Percentiles rank a stretch among this genome's conserved stretches.
Conservation (phyloP, 352 stramenopile genomes). For the Phytopythium litorale region DNA sequence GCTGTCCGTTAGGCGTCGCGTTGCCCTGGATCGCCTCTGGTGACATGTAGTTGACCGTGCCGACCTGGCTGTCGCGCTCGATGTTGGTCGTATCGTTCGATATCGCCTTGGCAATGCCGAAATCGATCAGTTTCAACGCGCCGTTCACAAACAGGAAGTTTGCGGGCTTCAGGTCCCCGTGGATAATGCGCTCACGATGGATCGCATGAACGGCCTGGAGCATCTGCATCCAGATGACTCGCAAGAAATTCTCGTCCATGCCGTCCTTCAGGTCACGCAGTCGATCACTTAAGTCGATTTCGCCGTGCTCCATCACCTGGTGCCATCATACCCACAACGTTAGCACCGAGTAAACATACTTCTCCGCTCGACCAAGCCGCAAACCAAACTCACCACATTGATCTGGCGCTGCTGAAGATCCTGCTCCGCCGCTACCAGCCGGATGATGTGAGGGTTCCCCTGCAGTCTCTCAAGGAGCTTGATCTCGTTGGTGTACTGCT, state of each 20-base stretch:
- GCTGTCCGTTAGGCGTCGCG: constrained; percentile 37
- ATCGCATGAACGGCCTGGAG: constrained; percentile 96
- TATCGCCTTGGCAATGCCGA: constrained; percentile 98
- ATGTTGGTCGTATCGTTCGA: constrained; percentile 97
- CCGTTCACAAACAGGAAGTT: constrained; percentile 98
- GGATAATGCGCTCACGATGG: constrained; percentile 95
- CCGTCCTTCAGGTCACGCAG: constrained; percentile 74
- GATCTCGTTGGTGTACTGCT: constrained; percentile 98
- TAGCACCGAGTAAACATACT: background rate
- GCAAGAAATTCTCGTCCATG: constrained; percentile 97
- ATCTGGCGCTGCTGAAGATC: constrained; percentile 78
- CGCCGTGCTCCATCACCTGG: constrained; percentile 96
- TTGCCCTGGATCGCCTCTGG: constrained; percentile 89
- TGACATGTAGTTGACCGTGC: constrained; percentile 97
- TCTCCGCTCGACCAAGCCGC: background rate
- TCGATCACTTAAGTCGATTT: constrained; percentile 96
- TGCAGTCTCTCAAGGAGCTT: constrained; percentile 90
- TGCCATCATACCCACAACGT: background rate
- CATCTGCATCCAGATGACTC: constrained; percentile 99
- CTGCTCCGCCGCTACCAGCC: constrained; percentile 92
- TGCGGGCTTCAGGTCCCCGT: constrained; percentile 93
- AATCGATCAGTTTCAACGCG: constrained; percentile 97
- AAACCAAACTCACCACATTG: constrained; percentile 45
- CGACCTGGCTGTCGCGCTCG: constrained; percentile 93
- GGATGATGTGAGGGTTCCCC: constrained; percentile 96